phyloP scores from a whole-genome alignment of 2,329 filamentous ascomycete species.

The Aquanectria penicillioides region DNA sequence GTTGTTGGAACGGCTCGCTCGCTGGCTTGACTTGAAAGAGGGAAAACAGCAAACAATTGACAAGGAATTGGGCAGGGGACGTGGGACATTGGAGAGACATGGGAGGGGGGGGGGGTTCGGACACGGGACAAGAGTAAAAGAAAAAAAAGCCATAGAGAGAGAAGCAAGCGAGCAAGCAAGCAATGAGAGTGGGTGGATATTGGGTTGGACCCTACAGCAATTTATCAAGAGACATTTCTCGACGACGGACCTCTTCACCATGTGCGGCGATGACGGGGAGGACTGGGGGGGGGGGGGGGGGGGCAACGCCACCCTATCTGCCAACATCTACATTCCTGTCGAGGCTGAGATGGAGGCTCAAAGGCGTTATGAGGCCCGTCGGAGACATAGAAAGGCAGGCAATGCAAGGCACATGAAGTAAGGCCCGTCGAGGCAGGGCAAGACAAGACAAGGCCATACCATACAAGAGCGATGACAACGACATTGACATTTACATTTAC shows the following conservation, averaged over 20 bases:
- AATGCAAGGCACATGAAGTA: no score
- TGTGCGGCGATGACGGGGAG: not conserved
- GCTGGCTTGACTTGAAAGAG: no score
- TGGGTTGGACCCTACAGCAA: conserved; percentile 16
- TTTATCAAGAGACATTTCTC: conserved; percentile 29
- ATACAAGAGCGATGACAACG: no score
- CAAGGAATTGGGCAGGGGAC: conserved; percentile 11
- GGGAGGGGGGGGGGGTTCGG: not conserved
- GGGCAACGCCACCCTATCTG: no score
- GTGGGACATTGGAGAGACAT: conserved; percentile 8
- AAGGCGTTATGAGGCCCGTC: no score
- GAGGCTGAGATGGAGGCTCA: no score
- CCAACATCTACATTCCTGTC: no score
- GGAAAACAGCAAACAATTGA: conserved; percentile 1
- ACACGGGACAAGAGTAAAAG: conserved; percentile 6
- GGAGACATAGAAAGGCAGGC: no score
- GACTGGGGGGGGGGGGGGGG: no score
- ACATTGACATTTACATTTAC: no score
- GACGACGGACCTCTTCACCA: conserved; percentile 14
- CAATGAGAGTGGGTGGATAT: conserved; percentile 15
- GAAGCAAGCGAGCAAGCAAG: conserved; percentile 1
- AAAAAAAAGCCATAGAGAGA: conserved; percentile 1
- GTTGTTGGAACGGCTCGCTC: no score
- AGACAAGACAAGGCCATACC: conserved; percentile 23
- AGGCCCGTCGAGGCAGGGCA: no score